A percentile compares a stretch with the other conserved stretches of the same genome.
Evolutionary conservation across 176 grass and related monocot species (phyloP).

Genomic region (Raddia distichophylla): DNA sequence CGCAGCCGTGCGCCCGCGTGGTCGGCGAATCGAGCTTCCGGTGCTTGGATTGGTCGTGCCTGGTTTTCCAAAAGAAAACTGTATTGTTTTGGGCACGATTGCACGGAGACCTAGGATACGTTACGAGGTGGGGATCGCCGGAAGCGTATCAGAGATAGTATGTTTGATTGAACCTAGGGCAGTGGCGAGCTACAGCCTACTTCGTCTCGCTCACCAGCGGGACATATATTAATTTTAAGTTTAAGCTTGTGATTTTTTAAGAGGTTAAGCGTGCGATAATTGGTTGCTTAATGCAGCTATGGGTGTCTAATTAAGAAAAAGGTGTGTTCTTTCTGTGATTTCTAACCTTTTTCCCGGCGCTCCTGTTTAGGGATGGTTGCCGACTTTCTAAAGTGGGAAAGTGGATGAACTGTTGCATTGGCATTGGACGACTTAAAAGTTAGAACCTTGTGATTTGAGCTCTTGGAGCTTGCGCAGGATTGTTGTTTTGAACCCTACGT

Average conservation of each 20-base stretch:
- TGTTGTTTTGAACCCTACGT: not conserved
- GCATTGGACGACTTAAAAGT: not conserved
- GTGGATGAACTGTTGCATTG: not conserved
- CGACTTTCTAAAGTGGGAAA: not conserved
- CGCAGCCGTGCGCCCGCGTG: not conserved
- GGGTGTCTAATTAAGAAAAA: not conserved
- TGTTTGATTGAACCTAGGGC: constrained; percentile 20
- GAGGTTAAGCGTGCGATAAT: not conserved
- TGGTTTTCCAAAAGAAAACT: not conserved
- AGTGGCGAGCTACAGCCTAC: constrained; percentile 21
- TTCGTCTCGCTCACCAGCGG: not conserved
- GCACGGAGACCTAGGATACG: constrained; percentile 7
- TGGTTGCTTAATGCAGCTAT: not conserved
- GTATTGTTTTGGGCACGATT: constrained; percentile 19
- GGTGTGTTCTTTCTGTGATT: not conserved
- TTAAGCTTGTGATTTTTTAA: not conserved
- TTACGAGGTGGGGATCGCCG: not conserved
- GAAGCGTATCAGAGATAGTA: not conserved
- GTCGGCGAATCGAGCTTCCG: constrained; percentile 2
- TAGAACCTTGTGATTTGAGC: not conserved
- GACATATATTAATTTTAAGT: constrained; percentile 1
- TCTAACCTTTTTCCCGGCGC: not conserved
- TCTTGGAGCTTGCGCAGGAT: not conserved
- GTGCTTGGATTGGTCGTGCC: constrained; percentile 21
- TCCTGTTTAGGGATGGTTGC: constrained; percentile 8